These are phyloP conservation scores for Rhizopus sp. DNA, from an alignment of 371 early-diverging fungal genomes.

Conservation along the genomic window DNA sequence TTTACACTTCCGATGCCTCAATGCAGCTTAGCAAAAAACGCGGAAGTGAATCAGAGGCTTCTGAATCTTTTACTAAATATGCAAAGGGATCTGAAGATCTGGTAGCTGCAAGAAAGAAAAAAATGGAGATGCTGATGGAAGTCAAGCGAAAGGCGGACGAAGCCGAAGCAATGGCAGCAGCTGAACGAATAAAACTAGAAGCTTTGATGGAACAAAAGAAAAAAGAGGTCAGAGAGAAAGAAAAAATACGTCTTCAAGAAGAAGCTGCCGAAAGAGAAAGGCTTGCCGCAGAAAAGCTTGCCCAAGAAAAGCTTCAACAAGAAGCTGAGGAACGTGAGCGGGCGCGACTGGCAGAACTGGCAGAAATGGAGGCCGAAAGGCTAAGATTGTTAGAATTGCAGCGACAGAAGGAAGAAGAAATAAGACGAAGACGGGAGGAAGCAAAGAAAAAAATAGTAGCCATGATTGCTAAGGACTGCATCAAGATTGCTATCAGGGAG, in stretches of 20 bases:
- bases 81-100: too few species aligned
- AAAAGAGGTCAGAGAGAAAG: not conserved
- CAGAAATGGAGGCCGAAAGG: constrained; percentile 8
- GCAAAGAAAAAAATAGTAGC: not conserved
- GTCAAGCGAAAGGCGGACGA: constrained; percentile 1
- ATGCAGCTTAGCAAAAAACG: not conserved
- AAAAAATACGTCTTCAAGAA: not conserved
- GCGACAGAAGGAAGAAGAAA: not conserved
- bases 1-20: not conserved
- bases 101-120: too few species aligned
- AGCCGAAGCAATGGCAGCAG: constrained; percentile 5
- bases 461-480: not conserved
- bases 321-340: constrained; percentile 13
- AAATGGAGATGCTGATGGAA: too few species aligned
- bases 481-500: not conserved
- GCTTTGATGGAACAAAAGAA: constrained; percentile 4
- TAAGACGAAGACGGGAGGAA: not conserved
- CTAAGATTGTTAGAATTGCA: constrained; percentile 11
- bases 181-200: constrained; percentile 9
- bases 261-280: not conserved
- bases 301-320: constrained; percentile 1
- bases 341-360: constrained; percentile 4
- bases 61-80: too few species aligned
- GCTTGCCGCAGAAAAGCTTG: constrained; percentile 3
- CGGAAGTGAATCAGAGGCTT: too few species aligned